A percentile compares a stretch with the other conserved stretches of the same genome.
phyloP scores from a whole-genome alignment of 495 filamentous ascomycete genomes.

The Talaromyces thailandensis region DNA sequence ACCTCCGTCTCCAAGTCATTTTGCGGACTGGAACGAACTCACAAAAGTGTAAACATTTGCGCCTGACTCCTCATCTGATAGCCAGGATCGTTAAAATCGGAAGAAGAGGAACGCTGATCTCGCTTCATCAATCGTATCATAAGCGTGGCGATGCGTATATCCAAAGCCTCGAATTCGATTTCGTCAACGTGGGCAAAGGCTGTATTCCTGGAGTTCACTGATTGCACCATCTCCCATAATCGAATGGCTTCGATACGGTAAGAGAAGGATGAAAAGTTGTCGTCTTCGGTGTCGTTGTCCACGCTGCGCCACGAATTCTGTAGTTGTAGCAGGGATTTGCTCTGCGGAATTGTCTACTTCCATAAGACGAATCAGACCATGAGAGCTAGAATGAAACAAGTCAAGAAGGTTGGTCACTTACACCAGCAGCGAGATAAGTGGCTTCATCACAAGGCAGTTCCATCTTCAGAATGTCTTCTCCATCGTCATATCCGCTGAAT shows the following conservation, averaged over 20 bases:
- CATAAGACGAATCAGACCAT: neutral
- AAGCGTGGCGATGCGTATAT: constrained; percentile 61
- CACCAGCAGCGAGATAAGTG: constrained; percentile 5
- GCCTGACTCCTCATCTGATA: neutral
- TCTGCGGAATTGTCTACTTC: neutral
- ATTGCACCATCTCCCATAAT: constrained; percentile 58
- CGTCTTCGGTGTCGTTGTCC: neutral
- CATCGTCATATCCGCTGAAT: neutral
- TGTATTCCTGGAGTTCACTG: constrained; percentile 19
- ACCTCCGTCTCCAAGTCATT: neutral
- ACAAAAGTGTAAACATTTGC: neutral
- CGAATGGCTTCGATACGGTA: constrained; percentile 42
- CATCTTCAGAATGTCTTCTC: constrained; percentile 10
- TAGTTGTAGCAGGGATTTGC: neutral
- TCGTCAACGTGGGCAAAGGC: constrained; percentile 6
- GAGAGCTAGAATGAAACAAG: neutral
- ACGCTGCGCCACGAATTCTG: neutral
- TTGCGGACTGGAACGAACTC: neutral
- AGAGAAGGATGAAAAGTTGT: constrained; percentile 16
- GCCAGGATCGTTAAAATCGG: neutral
- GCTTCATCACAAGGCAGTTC: constrained; percentile 14
- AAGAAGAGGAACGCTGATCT: neutral
- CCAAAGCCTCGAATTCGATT: constrained; percentile 33
- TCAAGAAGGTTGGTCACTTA: neutral
- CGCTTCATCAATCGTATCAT: constrained; percentile 32